Evolutionary conservation across 768 basidiomycete species (phyloP).

Genomic region (Termitomyces sp.): DNA sequence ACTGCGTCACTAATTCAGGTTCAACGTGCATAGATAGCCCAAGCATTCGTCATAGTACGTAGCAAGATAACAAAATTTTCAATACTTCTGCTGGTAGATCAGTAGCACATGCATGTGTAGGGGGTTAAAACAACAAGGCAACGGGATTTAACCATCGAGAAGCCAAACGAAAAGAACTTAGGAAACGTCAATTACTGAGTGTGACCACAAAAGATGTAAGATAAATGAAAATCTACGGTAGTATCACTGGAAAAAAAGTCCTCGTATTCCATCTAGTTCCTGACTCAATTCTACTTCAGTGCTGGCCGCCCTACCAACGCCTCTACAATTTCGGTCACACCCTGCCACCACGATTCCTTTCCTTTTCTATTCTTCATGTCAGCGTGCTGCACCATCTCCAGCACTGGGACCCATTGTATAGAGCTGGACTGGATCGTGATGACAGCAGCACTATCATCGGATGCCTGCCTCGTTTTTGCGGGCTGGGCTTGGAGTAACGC

Average conservation of each 20-base stretch:
- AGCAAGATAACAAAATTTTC: too few relatives aligned
- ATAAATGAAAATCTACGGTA: background rate
- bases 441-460: conserved; percentile 70
- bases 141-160: background rate
- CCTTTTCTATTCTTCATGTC: conserved; percentile 90
- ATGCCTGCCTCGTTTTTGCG: conserved; percentile 46
- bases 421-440: conserved; percentile 87
- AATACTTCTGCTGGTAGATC: too few relatives aligned
- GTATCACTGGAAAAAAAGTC: background rate
- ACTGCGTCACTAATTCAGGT: too few relatives aligned
- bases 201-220: background rate
- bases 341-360: conserved; percentile 73
- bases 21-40: too few relatives aligned
- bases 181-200: background rate
- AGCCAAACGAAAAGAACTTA: background rate
- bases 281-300: conserved; percentile 31
- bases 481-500: conserved; percentile 42
- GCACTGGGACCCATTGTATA: conserved; percentile 78
- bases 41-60: too few relatives aligned
- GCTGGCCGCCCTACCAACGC: conserved; percentile 62
- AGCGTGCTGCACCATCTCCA: conserved; percentile 78
- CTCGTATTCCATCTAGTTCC: conserved; percentile 1
- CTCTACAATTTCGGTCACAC: conserved; percentile 67
- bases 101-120: too few relatives aligned
- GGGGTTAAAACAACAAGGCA: too few relatives aligned